Conservation (phyloP, 1,284 basidiomycete species). For the Cryptococcus deneoformans region DNA sequence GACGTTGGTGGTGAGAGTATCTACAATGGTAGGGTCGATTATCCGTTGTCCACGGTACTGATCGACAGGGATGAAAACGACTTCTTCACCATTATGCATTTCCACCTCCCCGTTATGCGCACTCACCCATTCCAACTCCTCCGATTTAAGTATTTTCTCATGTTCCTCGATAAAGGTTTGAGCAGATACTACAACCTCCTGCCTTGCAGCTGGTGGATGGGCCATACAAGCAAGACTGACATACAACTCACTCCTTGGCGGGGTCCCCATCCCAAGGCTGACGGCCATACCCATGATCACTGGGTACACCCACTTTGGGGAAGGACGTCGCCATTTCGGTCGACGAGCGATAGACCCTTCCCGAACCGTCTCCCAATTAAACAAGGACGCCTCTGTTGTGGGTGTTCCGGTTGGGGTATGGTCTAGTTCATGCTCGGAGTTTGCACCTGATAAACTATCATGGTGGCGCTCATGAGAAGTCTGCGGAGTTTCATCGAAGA, state of each 20-base stretch:
- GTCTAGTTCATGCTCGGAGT: no score
- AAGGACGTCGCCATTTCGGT: slow-evolving; percentile 39
- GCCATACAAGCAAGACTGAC: slow-evolving; percentile 48
- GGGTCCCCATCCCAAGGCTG: slow-evolving; percentile 38
- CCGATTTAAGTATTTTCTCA: not conserved
- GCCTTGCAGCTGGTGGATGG: slow-evolving; percentile 32
- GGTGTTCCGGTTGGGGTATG: no score
- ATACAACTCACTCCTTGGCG: slow-evolving; percentile 41
- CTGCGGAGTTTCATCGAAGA: not conserved
- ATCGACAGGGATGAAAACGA: no score
- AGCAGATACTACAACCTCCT: not conserved
- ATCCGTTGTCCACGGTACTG: not conserved
- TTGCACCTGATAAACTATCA: not conserved
- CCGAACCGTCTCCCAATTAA: not conserved
- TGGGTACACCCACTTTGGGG: slow-evolving; percentile 42
- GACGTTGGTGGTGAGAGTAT: not conserved
- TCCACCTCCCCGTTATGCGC: not conserved
- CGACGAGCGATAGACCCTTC: slow-evolving; percentile 15
- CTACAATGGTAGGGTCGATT: not conserved
- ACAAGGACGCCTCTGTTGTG: not conserved
- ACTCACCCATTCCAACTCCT: not conserved
- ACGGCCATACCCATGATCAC: slow-evolving; percentile 38
- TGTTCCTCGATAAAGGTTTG: not conserved
- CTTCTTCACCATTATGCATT: not conserved
- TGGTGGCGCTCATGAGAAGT: not conserved